A percentile compares a stretch with the other conserved stretches of the same genome.
phyloP scores from a whole-genome alignment of 1,284 basidiomycete species.

The Malassezia sp. region DNA sequence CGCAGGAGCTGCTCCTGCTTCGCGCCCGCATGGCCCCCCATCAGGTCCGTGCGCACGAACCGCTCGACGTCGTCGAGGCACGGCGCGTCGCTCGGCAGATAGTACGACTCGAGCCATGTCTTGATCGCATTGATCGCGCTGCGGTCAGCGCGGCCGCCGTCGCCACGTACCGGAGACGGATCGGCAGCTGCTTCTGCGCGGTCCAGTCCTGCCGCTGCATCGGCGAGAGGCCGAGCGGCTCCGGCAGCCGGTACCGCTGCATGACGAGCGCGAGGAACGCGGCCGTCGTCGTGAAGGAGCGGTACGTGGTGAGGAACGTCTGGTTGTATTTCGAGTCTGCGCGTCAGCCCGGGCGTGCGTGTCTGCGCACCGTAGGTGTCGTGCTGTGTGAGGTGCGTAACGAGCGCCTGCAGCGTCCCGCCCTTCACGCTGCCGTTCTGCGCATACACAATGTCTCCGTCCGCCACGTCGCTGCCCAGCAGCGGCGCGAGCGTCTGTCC shows the following conservation, averaged over 20 bases:
- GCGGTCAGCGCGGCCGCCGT: no score
- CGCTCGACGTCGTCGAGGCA: slow-evolving; percentile 40
- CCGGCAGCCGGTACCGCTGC: slow-evolving; percentile 66
- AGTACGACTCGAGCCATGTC: slow-evolving; percentile 48
- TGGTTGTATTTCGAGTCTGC: slow-evolving; percentile 74
- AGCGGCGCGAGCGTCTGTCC: no score
- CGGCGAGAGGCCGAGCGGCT: slow-evolving; percentile 60
- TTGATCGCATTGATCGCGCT: slow-evolving; percentile 48
- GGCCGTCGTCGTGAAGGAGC: slow-evolving; percentile 78
- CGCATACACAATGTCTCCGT: slow-evolving; percentile 3
- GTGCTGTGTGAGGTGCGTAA: slow-evolving; percentile 82
- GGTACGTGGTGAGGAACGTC: slow-evolving; percentile 92
- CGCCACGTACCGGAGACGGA: no score
- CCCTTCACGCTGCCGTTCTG: slow-evolving; percentile 55
- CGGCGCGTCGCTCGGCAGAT: slow-evolving; percentile 45
- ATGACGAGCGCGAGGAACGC: slow-evolving; percentile 77
- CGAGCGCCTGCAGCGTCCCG: slow-evolving; percentile 70
- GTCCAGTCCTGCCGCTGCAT: slow-evolving; percentile 69
- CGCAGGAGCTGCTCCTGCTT: background rate
- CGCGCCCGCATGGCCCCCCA: background rate
- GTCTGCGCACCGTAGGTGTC: slow-evolving; percentile 54
- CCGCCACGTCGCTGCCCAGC: no score
- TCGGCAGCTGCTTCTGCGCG: slow-evolving; percentile 74
- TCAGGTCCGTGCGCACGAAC: slow-evolving; percentile 45
- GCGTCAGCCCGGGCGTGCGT: no score